These are phyloP conservation scores for Casaregolazyma lundiana DNA, from an alignment of 1,139 yeast species.

Conservation along the genomic window DNA sequence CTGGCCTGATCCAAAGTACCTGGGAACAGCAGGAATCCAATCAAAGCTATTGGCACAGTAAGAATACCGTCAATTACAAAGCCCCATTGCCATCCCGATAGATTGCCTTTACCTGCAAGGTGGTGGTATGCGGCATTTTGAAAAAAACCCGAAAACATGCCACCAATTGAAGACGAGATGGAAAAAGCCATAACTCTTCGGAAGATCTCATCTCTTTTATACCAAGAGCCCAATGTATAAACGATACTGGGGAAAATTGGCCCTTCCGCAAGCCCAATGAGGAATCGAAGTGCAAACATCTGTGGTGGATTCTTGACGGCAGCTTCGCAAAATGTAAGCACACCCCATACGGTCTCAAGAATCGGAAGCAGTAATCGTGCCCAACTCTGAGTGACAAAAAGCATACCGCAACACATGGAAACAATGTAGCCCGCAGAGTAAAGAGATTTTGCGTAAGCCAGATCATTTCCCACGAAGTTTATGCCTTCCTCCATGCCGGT, in stretches of 20 bases:
- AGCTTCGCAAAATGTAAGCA: conserved; percentile 49
- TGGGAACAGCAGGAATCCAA: conserved; percentile 60
- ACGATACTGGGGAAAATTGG: conserved; percentile 58
- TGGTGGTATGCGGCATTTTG: conserved; percentile 38
- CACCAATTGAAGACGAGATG: conserved; percentile 33
- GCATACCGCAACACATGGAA: conserved; percentile 34
- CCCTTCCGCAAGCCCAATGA: conserved; percentile 55
- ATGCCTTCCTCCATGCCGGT: conserved; percentile 59
- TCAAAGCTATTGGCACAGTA: conserved; percentile 53
- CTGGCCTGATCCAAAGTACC: conserved; percentile 55
- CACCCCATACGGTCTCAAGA: conserved; percentile 55
- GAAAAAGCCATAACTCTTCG: conserved; percentile 50
- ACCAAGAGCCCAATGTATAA: conserved; percentile 51
- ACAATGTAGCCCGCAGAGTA: conserved; percentile 33
- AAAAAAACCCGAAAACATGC: conserved; percentile 40
- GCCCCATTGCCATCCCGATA: conserved; percentile 47
- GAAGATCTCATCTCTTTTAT: conserved; percentile 42
- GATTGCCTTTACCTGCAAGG: conserved; percentile 39
- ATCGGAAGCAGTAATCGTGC: conserved; percentile 40
- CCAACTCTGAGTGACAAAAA: conserved; percentile 36
- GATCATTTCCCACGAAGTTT: conserved; percentile 49
- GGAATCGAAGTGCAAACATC: conserved; percentile 53
- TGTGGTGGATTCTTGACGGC: conserved; percentile 41
- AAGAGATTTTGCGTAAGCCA: conserved; percentile 42
- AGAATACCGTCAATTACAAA: conserved; percentile 51